Evolutionary conservation across 2,329 filamentous ascomycete species (phyloP), one percentile per base, ranked within the genome.

Genomic region (Elsinoe ampelina): DNA sequence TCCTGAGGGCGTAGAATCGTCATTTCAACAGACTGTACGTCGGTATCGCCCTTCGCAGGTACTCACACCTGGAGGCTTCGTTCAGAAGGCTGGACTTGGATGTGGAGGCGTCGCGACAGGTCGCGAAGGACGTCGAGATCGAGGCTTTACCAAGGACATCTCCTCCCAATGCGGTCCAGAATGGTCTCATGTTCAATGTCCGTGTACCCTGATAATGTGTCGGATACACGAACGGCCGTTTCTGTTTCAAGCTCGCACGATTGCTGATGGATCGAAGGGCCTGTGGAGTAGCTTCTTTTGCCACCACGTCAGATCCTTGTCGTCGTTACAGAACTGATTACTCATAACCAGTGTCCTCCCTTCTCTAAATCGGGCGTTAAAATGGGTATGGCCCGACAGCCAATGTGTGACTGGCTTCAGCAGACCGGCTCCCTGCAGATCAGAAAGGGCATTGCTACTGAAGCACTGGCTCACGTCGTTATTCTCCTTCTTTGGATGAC

Each of bases 361-460:
- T 8, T 64, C 54, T 22, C 58, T 65, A 41, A 71, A 73, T 35
- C 71, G 65, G 5, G 68, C 70, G 5, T 70, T 72, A 58, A 67
- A 71, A 58, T 76, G 73, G 1, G 73, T 75, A 57, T 77, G 73
- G 0, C 74, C 77, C 67, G 77, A 80, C 8, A 76, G 72, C 77
- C 76, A 65, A 17, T 42, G 19, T 17, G n/a, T n/a, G 11, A 64
- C 61, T 12, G 58, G 58, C 22, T 15, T 57, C 52, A 2, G 41
- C 60, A 17, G 36, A n/a, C 58, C 61, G 59, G 22, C 22, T 5
- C 48, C 47, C 3, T n/a, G n/a, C 38, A 42, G n/a, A 17, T 42
- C 38, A 17, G 39, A 42, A 71, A 61, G 5, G 77, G 61, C 58
- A 79, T 76, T 1, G 77, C 80, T 19, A 72, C 74, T 66, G 81